Base-by-base conservation (phyloP, 345 rosid genomes). In the Rhodamnia rubescens region DNA sequence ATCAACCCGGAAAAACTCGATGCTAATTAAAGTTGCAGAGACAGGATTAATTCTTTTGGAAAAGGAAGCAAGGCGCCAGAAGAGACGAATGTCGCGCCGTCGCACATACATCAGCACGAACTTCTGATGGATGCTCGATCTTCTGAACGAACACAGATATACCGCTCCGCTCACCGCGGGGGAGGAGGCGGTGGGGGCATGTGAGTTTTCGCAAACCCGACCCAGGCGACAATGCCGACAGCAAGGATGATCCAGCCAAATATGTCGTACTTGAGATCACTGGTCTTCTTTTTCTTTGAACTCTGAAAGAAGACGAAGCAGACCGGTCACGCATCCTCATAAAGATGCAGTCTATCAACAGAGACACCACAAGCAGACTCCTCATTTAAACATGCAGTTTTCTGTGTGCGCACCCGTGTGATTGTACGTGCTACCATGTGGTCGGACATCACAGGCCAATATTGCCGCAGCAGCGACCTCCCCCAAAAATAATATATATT, bases 161-260 rank as follows among this genome's bases (percentile, higher is more conserved):
- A 36, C 12, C 6, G 12, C 50, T 54, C 16, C 56, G 29, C 59
- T 86, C 58, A 86, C 44, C 78, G 40, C 3, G 84, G 69, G 81
- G 88, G 69, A 15, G 84, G 86, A 40, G 84, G 85, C 0, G 92
- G 88, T 2, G 94, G 89, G 9, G 96, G 97, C 91, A 92, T 36
- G 18, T 93, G 93, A 75, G 94, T 92, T 90, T 95, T 96, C 2
- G 98, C 93, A 74, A 94, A 92, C 44, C 98, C 96, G 7, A 95
- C 89, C 95, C 96, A 95, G 2, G 96, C 93, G 56, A 97, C 94
- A 85, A 95, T 83, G 27, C 99, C 98, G 20, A 94, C 93, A 27
- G 94, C 98, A 42, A 97, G 94, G 89, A 95, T 93, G 58, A 95
- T 90, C 98, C 98, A 95, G 56, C 98, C 98, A 61, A 90, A 89